These are phyloP conservation scores for Clonostachys chloroleuca DNA, from an alignment of 2,329 filamentous ascomycete species.

Conservation along the genomic window DNA sequence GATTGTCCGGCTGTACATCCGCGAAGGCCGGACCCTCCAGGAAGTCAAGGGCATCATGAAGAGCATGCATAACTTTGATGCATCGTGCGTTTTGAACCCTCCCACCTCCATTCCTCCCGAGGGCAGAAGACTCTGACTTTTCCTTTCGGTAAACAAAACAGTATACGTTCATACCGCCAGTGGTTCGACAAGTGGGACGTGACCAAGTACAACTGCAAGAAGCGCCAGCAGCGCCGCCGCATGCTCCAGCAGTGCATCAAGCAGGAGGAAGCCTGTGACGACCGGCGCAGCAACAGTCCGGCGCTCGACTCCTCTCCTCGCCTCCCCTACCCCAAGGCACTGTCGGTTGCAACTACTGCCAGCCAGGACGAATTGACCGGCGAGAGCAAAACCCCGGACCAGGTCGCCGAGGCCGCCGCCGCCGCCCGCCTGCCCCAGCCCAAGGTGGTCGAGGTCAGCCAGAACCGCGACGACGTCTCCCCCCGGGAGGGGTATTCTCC, in stretches of 20 bases:
- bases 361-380: too few relatives aligned
- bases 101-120: slow-evolving; percentile 1
- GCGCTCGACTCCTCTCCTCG: too few relatives aligned
- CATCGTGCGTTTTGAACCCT: slow-evolving; percentile 25
- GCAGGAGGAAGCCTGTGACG: background rate
- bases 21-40: slow-evolving; percentile 28
- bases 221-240: slow-evolving; percentile 8
- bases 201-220: slow-evolving; percentile 41
- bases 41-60: slow-evolving; percentile 34
- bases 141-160: slow-evolving; percentile 3
- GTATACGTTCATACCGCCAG: slow-evolving; percentile 42
- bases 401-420: too few relatives aligned
- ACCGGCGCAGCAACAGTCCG: background rate
- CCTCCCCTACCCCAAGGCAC: too few relatives aligned
- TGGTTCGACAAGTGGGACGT: slow-evolving; percentile 39
- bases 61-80: slow-evolving; percentile 29
- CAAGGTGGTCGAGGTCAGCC: too few relatives aligned
- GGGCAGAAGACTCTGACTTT: background rate
- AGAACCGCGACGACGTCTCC: too few relatives aligned
- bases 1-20: slow-evolving; percentile 34
- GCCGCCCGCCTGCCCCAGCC: too few relatives aligned
- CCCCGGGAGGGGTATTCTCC: too few relatives aligned
- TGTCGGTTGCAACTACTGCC: too few relatives aligned
- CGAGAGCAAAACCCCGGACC: too few relatives aligned
- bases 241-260: background rate